phyloP scores from a whole-genome alignment of 1,139 yeast genomes.

The Saccharomyces pastorianus region DNA sequence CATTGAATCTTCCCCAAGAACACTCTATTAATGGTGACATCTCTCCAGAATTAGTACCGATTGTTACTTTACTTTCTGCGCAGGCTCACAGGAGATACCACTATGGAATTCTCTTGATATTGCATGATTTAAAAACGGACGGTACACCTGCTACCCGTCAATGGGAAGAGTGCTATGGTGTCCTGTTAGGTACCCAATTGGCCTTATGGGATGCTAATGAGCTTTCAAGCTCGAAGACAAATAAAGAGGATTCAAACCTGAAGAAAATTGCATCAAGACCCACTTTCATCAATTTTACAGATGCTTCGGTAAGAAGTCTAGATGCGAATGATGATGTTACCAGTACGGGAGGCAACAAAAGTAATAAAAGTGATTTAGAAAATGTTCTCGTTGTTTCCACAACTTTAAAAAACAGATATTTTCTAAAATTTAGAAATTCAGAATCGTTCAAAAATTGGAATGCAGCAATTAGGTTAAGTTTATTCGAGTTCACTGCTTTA shows the following conservation, averaged over 20 bases:
- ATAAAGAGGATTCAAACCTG: slow-evolving; percentile 42
- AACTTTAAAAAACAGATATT: slow-evolving; percentile 77
- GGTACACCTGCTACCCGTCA: slow-evolving; percentile 75
- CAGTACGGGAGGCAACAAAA: slow-evolving; percentile 48
- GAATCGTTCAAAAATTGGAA: slow-evolving; percentile 60
- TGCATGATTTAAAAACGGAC: slow-evolving; percentile 67
- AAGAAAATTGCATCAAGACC: slow-evolving; percentile 59
- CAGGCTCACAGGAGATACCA: slow-evolving; percentile 65
- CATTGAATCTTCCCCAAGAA: slow-evolving; percentile 1
- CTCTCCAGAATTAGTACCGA: slow-evolving; percentile 66
- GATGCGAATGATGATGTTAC: slow-evolving; percentile 63
- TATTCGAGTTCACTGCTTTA: slow-evolving; percentile 68
- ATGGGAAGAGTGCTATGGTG: slow-evolving; percentile 91
- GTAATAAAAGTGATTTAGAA: slow-evolving; percentile 49
- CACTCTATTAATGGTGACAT: slow-evolving; percentile 16
- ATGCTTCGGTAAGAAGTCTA: slow-evolving; percentile 77
- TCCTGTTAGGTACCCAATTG: slow-evolving; percentile 81
- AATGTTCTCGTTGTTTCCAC: slow-evolving; percentile 84
- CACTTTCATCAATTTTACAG: slow-evolving; percentile 79
- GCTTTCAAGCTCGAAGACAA: slow-evolving; percentile 39
- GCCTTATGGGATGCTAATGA: slow-evolving; percentile 88
- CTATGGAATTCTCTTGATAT: slow-evolving; percentile 66
- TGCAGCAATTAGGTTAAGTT: slow-evolving; percentile 69
- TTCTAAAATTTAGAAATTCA: slow-evolving; percentile 62
- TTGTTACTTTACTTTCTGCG: slow-evolving; percentile 61